These are phyloP conservation scores for Torrubiella hemipterigena DNA, from an alignment of 2,329 filamentous ascomycete genomes.

Conservation along the genomic window DNA sequence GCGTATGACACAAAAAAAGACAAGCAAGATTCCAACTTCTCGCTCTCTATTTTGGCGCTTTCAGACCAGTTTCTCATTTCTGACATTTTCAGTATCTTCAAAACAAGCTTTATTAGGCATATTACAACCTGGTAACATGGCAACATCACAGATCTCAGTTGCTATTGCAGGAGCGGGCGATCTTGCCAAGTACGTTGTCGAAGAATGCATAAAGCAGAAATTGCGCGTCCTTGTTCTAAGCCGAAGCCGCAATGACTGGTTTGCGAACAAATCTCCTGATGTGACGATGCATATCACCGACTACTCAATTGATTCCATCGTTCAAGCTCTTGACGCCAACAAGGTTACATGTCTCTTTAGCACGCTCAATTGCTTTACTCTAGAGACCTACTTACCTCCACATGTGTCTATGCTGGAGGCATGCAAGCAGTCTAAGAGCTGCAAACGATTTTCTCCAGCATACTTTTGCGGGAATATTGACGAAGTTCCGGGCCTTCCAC, in stretches of 20 bases:
- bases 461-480: constrained; percentile 4
- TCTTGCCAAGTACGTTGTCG: constrained; percentile 2
- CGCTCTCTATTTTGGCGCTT: no score
- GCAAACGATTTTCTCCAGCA: constrained; percentile 3
- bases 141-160: no score
- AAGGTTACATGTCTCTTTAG: not conserved
- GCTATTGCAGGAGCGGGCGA: constrained; percentile 2
- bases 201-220: constrained; percentile 1
- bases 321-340: not conserved
- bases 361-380: not conserved
- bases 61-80: no score
- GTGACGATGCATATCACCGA: constrained; percentile 1
- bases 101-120: no score
- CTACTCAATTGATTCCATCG: not conserved
- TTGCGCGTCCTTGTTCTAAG: constrained; percentile 4
- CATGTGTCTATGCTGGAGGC: constrained; percentile 2
- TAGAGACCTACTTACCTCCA: not conserved
- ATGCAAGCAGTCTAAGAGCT: not conserved
- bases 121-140: no score
- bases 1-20: no score
- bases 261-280: constrained; percentile 1
- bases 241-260: constrained; percentile 1
- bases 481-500: not conserved
- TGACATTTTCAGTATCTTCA: no score
- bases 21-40: no score